Evolutionary conservation across 306 rosid species (phyloP), one percentile per base, ranked within the genome.

Genomic region (Dryas alaskensis): DNA sequence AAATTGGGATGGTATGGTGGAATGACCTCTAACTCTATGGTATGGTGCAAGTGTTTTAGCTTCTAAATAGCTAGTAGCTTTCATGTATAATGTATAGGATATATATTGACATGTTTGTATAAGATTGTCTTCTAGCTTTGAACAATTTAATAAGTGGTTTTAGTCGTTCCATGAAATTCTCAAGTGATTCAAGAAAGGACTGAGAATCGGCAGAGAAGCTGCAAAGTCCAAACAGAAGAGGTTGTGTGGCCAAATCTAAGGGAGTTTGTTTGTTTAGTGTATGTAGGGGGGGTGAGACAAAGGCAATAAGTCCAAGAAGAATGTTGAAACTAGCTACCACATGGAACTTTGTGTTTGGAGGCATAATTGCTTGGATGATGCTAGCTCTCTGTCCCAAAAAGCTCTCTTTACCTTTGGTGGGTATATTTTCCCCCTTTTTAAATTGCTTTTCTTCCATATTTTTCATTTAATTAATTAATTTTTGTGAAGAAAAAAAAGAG

Each of bases 261-360:
- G 74, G 77, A 77, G 72, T 62, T 79, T 60, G 64, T 52, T 60
- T 59, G 73, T 42, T 40, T 76, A 58, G 86, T 67, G 84, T 72
- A 37, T 71, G 76, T 72, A 19, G 22, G 75, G 86, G 81, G 69
- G 78, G 89, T 57, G 72, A 59, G 86, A 53, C 42, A 58, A 52
- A 31, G 66, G 43, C 52, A 61, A 16, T 22, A 70, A 87, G 57
- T 77, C 84, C 95, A 87, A 78, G 89, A 85, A 82, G 90, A 87
- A 88, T 91, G 95, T 88, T 79, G 86, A 85, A 94, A 77, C 37
- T 76, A 87, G 90, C 88, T n/a, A 64, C 3, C 17, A 74, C 81
- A 87, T 92, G 99, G 95, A 92, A 85, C 77, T 76, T 89, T 82
- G 89, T 82, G 83, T 79, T 86, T 92, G 99, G 97, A 87, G 86